Conservation (phyloP, 176 grass and related monocot species). For the Zea luxurians region DNA sequence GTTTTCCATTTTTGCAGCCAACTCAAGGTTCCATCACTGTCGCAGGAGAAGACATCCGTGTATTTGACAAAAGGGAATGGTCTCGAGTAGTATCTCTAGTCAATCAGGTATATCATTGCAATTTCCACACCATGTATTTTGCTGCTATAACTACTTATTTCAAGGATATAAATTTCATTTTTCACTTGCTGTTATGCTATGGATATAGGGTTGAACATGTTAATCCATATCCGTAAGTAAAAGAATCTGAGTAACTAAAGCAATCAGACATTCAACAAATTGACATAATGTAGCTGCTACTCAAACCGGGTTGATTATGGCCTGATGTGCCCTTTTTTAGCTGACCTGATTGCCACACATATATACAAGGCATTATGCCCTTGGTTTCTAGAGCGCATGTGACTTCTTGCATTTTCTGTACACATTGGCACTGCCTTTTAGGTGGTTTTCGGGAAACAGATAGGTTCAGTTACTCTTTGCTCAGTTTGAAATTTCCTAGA, state of each 20-base stretch:
- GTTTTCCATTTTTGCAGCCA: slow-evolving; percentile 59
- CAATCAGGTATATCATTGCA: slow-evolving; percentile 65
- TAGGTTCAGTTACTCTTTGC: neutral
- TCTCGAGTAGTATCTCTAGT: slow-evolving; percentile 82
- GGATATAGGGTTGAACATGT: neutral
- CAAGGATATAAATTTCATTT: neutral
- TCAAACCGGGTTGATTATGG: neutral
- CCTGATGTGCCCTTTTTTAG: neutral
- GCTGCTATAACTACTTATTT: neutral
- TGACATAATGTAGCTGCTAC: neutral
- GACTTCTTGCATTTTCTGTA: slow-evolving; percentile 6
- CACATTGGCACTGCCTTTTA: neutral
- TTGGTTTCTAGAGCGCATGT: neutral
- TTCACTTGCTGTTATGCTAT: neutral
- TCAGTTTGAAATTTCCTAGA: neutral
- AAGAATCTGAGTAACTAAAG: neutral
- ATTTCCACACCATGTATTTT: slow-evolving; percentile 1
- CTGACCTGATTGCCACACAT: neutral
- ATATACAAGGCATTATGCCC: neutral
- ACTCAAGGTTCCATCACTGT: slow-evolving; percentile 84
- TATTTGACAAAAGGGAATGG: slow-evolving; percentile 99
- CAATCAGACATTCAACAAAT: neutral
- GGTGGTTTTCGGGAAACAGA: neutral
- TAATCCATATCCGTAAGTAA: neutral
- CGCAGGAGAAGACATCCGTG: slow-evolving; percentile 86